Percentiles rank a stretch among this genome's conserved stretches.
phyloP scores from a whole-genome alignment of 345 rosid genomes.

The Salix brachista region DNA sequence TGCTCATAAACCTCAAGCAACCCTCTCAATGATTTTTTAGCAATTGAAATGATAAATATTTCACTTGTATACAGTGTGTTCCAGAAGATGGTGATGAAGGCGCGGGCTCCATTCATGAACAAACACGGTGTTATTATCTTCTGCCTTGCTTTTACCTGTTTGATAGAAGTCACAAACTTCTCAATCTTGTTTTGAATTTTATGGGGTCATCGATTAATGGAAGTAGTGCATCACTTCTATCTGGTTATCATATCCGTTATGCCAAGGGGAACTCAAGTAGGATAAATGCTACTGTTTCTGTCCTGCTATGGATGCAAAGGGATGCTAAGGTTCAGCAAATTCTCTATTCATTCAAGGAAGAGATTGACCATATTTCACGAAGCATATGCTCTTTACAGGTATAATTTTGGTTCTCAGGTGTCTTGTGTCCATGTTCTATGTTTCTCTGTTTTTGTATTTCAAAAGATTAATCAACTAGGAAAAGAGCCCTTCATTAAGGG shows the following conservation, averaged over 20 bases:
- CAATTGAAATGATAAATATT: neutral
- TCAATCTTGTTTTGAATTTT: conserved; percentile 37
- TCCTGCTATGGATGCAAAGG: conserved; percentile 49
- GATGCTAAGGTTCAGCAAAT: conserved; percentile 43
- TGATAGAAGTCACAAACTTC: conserved; percentile 49
- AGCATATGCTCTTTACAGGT: conserved; percentile 54
- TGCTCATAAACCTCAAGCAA: neutral
- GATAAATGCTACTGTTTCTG: conserved; percentile 47
- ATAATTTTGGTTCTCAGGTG: conserved; percentile 6
- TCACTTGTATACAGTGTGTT: conserved; percentile 41
- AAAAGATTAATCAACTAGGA: neutral
- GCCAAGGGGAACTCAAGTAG: conserved; percentile 24
- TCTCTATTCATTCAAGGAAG: conserved; percentile 38
- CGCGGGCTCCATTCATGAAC: conserved; percentile 13
- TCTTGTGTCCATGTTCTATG: neutral
- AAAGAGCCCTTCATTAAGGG: neutral
- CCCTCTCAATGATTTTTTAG: neutral
- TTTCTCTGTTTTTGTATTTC: neutral
- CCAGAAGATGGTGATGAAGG: conserved; percentile 42
- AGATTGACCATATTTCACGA: conserved; percentile 41
- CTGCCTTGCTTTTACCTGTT: conserved; percentile 61
- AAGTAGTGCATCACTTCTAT: conserved; percentile 19
- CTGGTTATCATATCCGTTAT: conserved; percentile 17
- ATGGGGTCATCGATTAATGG: conserved; percentile 40
- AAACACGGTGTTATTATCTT: conserved; percentile 39